Conservation (phyloP, 169 alveolate genomes). For the Theileria orientalis region DNA sequence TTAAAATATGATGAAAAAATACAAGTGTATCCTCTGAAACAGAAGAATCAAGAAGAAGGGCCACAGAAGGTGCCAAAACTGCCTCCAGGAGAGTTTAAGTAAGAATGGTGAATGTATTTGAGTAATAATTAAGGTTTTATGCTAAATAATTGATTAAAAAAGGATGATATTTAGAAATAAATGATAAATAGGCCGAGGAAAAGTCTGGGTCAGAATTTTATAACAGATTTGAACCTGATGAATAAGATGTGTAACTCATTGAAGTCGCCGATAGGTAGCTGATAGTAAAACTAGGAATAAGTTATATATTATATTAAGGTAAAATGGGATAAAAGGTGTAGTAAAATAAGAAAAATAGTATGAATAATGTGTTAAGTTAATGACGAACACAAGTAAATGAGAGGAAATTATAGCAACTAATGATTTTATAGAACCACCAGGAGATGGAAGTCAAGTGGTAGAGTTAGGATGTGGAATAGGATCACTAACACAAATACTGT, state of each 20-base stretch:
- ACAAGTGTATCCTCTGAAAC: slow-evolving; percentile 48
- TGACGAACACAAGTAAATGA: background rate
- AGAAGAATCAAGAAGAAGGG: background rate
- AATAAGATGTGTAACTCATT: slow-evolving; percentile 51
- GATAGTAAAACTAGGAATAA: slow-evolving; percentile 23
- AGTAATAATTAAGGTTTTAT: background rate
- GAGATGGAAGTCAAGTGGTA: slow-evolving; percentile 66
- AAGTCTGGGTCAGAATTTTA: slow-evolving; percentile 81
- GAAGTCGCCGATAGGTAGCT: no score
- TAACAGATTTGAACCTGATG: slow-evolving; percentile 75
- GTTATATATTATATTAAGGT: background rate
- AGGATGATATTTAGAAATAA: no score
- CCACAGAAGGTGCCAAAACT: slow-evolving; percentile 33
- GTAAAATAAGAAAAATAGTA: background rate
- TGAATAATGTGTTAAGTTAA: background rate
- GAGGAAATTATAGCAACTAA: background rate
- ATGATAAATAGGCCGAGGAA: slow-evolving; percentile 81
- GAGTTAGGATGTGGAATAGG: slow-evolving; percentile 86
- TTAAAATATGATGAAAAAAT: slow-evolving; percentile 29
- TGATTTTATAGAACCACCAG: background rate
- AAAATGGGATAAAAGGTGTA: background rate
- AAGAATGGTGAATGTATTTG: background rate
- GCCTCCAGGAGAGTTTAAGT: slow-evolving; percentile 63
- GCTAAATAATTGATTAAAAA: no score
- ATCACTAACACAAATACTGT: slow-evolving; percentile 73